Conservation (phyloP, 176 grass and related monocot species). For the Aegilops umbellulata region DNA sequence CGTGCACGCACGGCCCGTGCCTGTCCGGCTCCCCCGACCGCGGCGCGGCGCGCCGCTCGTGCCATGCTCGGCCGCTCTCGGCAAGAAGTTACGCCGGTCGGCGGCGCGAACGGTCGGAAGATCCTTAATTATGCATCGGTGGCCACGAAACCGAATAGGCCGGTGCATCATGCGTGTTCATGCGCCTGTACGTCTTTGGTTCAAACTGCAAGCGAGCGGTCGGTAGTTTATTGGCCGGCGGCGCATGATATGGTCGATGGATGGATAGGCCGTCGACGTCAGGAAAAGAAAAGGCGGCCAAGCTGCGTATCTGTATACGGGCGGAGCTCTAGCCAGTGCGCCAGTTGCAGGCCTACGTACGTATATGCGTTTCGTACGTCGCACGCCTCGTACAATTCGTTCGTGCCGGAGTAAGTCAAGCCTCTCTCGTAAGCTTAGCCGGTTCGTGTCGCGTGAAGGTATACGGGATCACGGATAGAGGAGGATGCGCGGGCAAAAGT, state of each 20-base stretch:
- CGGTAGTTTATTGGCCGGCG: neutral
- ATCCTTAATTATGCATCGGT: neutral
- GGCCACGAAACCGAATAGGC: neutral
- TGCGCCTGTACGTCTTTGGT: neutral
- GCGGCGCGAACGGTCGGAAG: neutral
- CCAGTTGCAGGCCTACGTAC: neutral
- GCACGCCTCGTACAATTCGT: neutral
- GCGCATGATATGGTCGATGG: neutral
- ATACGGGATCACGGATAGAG: neutral
- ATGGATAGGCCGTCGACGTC: neutral
- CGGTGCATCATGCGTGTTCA: neutral
- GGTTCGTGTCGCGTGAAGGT: neutral
- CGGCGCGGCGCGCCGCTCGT: neutral
- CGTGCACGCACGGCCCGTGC: slow-evolving; percentile 22
- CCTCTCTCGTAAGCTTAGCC: neutral
- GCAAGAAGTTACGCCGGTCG: neutral
- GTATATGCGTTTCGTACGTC: neutral
- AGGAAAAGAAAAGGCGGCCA: neutral
- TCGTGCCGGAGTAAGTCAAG: neutral
- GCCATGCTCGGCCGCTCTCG: slow-evolving; percentile 14
- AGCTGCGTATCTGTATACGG: neutral
- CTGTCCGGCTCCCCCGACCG: neutral
- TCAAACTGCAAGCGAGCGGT: neutral
- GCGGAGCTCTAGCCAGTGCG: too few relatives aligned
- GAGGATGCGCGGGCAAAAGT: too few relatives aligned